A percentile compares a stretch with the other conserved stretches of the same genome.
Conservation (phyloP, 805 yeast species). For the Yarrowia sp. region DNA sequence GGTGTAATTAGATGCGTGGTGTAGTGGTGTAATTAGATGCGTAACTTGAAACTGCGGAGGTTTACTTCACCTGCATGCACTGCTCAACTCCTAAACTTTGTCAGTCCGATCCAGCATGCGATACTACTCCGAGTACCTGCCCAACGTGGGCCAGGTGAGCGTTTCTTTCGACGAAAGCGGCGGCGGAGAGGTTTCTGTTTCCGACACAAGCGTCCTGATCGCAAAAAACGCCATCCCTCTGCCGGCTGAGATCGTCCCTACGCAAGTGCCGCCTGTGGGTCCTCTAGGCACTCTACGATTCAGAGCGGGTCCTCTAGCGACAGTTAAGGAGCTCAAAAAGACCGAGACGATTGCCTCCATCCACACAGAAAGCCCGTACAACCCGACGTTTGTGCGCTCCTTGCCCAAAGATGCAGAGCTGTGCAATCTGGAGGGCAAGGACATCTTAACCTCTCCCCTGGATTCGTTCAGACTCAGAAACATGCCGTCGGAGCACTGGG, state of each 20-base stretch:
- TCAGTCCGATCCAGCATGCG: too few relatives aligned
- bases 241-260: not conserved
- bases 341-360: conserved; percentile 1
- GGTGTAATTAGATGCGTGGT: too few relatives aligned
- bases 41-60: not conserved
- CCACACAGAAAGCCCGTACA: conserved; percentile 16
- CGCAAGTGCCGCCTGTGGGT: not conserved
- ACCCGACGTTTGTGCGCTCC: conserved; percentile 4
- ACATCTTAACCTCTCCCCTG: not conserved
- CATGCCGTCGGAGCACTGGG: conserved; percentile 92
- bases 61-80: not conserved
- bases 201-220: not conserved
- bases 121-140: conserved; percentile 2
- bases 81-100: too few relatives aligned
- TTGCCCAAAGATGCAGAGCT: not conserved
- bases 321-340: not conserved
- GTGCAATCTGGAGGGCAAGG: not conserved
- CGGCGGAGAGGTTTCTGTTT: conserved; percentile 18
- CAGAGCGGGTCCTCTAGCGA: conserved; percentile 1
- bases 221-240: conserved; percentile 7
- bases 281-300: not conserved
- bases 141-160: not conserved
- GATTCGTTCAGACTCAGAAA: conserved; percentile 41
- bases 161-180: conserved; percentile 22
- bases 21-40: too few relatives aligned